These are phyloP conservation scores for Cryptococcus wingfieldii DNA, from an alignment of 1,284 basidiomycete species.

Conservation along the genomic window DNA sequence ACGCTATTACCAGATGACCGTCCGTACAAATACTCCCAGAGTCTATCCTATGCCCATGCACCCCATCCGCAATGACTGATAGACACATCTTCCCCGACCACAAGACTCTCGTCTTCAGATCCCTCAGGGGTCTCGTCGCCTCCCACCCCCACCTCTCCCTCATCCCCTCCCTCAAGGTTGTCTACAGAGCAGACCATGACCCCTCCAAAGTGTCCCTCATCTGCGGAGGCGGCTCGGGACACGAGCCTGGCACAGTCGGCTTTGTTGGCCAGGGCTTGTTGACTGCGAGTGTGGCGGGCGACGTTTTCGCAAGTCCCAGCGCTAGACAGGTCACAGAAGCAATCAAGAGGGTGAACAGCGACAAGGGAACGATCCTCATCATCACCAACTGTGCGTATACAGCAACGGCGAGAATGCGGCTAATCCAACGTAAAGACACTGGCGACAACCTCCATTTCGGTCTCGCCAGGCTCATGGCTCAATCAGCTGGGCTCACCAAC, in stretches of 20 bases:
- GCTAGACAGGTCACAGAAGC: constrained; percentile 52
- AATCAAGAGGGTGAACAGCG: constrained; percentile 49
- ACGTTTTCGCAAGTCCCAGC: constrained; percentile 54
- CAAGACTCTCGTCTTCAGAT: constrained; percentile 44
- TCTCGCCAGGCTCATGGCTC: constrained; percentile 44
- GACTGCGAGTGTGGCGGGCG: constrained; percentile 50
- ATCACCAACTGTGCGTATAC: constrained; percentile 50
- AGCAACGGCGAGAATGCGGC: not conserved
- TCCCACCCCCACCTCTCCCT: constrained; percentile 44
- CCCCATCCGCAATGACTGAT: constrained; percentile 32
- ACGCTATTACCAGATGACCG: too few species aligned
- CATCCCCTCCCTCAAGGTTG: constrained; percentile 47
- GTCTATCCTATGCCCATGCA: not conserved
- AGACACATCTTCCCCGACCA: constrained; percentile 50
- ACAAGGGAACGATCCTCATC: constrained; percentile 48
- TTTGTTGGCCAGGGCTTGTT: constrained; percentile 50
- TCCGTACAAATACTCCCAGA: too few species aligned
- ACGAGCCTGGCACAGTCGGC: constrained; percentile 49
- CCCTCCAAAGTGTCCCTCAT: constrained; percentile 50
- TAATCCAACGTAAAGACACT: constrained; percentile 27
- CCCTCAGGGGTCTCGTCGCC: constrained; percentile 46
- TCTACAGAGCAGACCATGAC: constrained; percentile 47
- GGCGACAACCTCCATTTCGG: constrained; percentile 54
- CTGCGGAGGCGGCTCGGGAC: constrained; percentile 51
- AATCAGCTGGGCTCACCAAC: constrained; percentile 41